Percentiles rank a stretch among this genome's conserved stretches.
Conservation (phyloP, 2,329 filamentous ascomycete species). For the Byssothecium circinans region DNA sequence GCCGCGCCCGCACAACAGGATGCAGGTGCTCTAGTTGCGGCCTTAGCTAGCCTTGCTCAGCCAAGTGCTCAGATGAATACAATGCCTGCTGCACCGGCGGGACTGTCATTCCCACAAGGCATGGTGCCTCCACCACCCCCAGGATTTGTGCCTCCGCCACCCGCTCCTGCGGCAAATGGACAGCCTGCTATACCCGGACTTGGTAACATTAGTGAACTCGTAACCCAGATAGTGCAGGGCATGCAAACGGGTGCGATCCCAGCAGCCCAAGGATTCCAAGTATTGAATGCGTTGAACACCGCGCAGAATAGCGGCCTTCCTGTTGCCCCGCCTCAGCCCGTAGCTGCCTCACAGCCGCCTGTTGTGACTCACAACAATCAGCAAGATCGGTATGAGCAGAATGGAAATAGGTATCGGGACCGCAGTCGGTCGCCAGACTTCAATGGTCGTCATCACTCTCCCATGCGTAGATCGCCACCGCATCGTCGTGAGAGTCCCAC, state of each 20-base stretch:
- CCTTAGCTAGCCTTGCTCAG: constrained; percentile 35
- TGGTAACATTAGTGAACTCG: constrained; percentile 29
- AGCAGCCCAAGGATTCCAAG: constrained; percentile 38
- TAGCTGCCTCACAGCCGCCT: constrained; percentile 17
- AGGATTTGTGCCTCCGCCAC: constrained; percentile 36
- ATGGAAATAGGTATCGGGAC: constrained; percentile 39
- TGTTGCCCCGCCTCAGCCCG: constrained; percentile 30
- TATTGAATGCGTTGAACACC: constrained; percentile 33
- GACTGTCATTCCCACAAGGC: constrained; percentile 32
- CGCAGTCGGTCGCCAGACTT: constrained; percentile 61
- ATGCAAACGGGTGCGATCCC: constrained; percentile 37
- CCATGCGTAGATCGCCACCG: constrained; percentile 58
- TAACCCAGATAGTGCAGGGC: constrained; percentile 37
- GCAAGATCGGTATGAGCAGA: constrained; percentile 32
- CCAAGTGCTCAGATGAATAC: constrained; percentile 33
- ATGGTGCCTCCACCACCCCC: constrained; percentile 35
- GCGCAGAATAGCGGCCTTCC: constrained; percentile 28
- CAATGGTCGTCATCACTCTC: constrained; percentile 65
- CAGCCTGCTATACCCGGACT: constrained; percentile 29
- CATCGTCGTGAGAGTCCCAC: constrained; percentile 68
- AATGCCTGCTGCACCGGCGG: constrained; percentile 23
- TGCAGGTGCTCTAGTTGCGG: constrained; percentile 36
- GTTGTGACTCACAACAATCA: constrained; percentile 23
- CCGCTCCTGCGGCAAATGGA: constrained; percentile 19
- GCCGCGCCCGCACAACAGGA: constrained; percentile 28